phyloP scores from a whole-genome alignment of 805 yeast genomes.

The Diddensiella transvaalensis region DNA sequence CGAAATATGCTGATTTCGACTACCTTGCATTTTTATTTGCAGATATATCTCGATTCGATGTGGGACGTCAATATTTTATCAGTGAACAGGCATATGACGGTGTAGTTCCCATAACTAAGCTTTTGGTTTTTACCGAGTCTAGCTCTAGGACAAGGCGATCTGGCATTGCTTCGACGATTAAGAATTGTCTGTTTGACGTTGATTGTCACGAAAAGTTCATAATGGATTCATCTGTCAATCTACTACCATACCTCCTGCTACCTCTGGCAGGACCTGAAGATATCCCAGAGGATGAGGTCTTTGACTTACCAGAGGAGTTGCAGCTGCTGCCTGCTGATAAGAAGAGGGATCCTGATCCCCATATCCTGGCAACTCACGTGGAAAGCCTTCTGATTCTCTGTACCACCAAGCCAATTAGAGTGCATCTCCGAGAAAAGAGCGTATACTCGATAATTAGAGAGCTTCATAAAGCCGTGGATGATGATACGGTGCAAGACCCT shows the following conservation, averaged over 20 bases:
- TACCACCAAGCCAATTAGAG: conserved; percentile 71
- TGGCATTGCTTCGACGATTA: conserved; percentile 90
- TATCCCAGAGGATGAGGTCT: conserved; percentile 78
- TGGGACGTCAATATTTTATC: conserved; percentile 65
- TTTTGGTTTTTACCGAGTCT: conserved; percentile 77
- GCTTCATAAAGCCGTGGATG: conserved; percentile 54
- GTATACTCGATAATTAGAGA: conserved; percentile 87
- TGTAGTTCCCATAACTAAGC: conserved; percentile 75
- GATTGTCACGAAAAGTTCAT: conserved; percentile 60
- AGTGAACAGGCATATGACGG: conserved; percentile 68
- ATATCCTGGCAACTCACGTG: conserved; percentile 63
- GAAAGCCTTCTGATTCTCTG: conserved; percentile 78
- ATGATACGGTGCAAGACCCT: conserved; percentile 55
- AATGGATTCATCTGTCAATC: conserved; percentile 58
- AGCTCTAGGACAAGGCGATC: conserved; percentile 76
- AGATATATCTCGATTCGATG: conserved; percentile 69
- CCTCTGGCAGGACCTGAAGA: conserved; percentile 80
- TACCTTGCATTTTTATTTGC: conserved; percentile 86
- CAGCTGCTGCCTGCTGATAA: conserved; percentile 76
- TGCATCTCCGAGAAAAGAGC: conserved; percentile 69
- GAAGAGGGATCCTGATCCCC: conserved; percentile 65
- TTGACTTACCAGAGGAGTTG: conserved; percentile 82
- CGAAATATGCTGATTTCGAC: conserved; percentile 71
- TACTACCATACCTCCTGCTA: conserved; percentile 75
- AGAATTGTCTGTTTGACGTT: conserved; percentile 81